Base-by-base conservation (phyloP, 2,329 filamentous ascomycete species). In the Exophiala phaeomuriformis region DNA sequence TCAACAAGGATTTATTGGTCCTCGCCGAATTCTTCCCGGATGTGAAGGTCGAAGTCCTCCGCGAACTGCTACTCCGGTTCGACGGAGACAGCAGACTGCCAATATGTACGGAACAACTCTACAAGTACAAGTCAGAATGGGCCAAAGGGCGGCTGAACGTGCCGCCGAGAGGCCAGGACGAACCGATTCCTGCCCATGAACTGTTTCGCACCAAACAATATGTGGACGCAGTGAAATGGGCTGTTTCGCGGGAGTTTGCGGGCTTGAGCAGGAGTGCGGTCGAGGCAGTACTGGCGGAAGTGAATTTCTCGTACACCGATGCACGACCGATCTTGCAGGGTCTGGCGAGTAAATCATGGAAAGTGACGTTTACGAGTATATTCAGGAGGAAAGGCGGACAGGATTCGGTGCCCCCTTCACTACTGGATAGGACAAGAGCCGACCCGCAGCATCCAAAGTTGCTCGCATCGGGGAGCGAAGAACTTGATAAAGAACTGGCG, bases 211-310 rank as follows among this genome's bases (percentile, higher is more conserved):
- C 67, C 29, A 65, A 67, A 27, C 65, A 68, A 28, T 77, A 76
- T 57, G 74, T 72, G 53, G 56, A 61, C 49, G 68, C 71, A 4
- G 72, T 72, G 40, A 71, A 67, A 53, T 46, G 58, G 31, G 61
- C 63, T n/a, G 61, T 76, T 43, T 57, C 59, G 32, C 69, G 70
- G 50, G 74, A 77, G 57, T 77, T 75, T 59, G 68, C 64, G 49
- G 63, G 62, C 1, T 55, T 75, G 40, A 74, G 69, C 56, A 69
- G 65, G 53, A 75, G 72, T 61, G 68, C 70, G 1, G 63, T 77
- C 8, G 71, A 75, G 30, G 74, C 68, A 12, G 73, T 77, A 5
- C 63, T 76, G 28, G 74, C 74, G 2, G 74, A 77, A 56, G 68
- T 68, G 31, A 77, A 76, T 52, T 73, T 70, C 54, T 73, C 70